These are phyloP conservation scores for Leccinum cinnamomeum DNA, from an alignment of 1,284 basidiomycete genomes.

Conservation along the genomic window DNA sequence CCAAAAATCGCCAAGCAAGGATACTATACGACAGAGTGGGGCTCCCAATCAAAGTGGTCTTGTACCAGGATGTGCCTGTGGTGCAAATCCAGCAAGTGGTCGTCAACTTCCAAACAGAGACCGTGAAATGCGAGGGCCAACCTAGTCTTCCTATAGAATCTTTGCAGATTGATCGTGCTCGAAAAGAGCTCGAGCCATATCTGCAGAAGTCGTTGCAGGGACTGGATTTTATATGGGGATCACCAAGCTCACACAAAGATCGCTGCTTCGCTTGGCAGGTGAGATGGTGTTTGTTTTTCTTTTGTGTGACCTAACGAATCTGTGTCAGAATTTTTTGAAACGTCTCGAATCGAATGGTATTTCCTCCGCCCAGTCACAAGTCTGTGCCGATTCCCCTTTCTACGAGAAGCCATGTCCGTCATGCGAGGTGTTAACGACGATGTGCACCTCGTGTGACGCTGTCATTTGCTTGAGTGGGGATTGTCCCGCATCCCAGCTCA, in stretches of 20 bases:
- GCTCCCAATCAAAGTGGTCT: background rate
- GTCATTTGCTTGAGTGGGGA: constrained; percentile 22
- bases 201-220: too few relatives aligned
- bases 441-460: constrained; percentile 14
- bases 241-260: too few relatives aligned
- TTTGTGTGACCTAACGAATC: too few relatives aligned
- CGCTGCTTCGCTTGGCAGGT: background rate
- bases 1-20: too few relatives aligned
- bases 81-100: background rate
- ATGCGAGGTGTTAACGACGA: constrained; percentile 12
- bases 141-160: background rate
- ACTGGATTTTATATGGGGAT: background rate
- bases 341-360: background rate
- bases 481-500: constrained; percentile 18
- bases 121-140: background rate
- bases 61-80: background rate
- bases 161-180: background rate
- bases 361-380: background rate
- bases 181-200: background rate
- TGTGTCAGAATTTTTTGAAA: background rate
- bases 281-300: background rate
- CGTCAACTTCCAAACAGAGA: background rate
- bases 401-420: constrained; percentile 14
- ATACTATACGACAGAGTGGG: too few relatives aligned
- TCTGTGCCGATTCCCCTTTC: background rate